A percentile compares a stretch with the other conserved stretches of the same genome.
Conservation (phyloP, 345 rosid species). For the Microcos paniculata region DNA sequence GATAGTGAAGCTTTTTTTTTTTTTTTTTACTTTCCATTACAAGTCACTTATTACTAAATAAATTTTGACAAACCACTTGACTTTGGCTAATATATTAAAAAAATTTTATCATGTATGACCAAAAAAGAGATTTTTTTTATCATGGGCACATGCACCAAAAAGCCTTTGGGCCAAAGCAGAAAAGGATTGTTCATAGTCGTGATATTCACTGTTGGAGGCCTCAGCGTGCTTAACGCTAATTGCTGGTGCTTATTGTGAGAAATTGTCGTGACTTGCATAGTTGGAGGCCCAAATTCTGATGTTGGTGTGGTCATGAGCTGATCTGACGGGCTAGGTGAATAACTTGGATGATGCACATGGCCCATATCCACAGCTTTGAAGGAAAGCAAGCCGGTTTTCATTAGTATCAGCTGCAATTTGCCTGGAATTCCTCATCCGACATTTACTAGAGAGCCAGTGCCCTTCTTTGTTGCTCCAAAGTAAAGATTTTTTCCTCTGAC, state of each 20-base stretch:
- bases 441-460: conserved; percentile 60
- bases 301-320: neutral
- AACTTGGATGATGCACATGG: conserved; percentile 73
- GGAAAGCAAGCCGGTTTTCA: conserved; percentile 70
- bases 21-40: no score
- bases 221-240: conserved; percentile 66
- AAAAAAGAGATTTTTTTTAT: no score
- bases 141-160: no score
- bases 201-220: conserved; percentile 79
- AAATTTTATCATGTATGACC: no score
- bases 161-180: no score
- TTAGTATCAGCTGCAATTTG: conserved; percentile 68
- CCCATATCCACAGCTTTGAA: conserved; percentile 74
- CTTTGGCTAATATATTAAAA: no score
- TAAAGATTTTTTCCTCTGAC: conserved; percentile 25
- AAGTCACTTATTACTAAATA: no score
- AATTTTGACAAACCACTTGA: no score
- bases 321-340: conserved; percentile 56
- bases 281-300: neutral
- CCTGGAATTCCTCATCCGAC: conserved; percentile 66
- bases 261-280: conserved; percentile 31
- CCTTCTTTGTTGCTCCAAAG: conserved; percentile 58
- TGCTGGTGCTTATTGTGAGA: conserved; percentile 77
- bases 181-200: no score
- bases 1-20: no score